Base-by-base conservation (phyloP, 768 basidiomycete species). In the Pleurotus tuoliensis region DNA sequence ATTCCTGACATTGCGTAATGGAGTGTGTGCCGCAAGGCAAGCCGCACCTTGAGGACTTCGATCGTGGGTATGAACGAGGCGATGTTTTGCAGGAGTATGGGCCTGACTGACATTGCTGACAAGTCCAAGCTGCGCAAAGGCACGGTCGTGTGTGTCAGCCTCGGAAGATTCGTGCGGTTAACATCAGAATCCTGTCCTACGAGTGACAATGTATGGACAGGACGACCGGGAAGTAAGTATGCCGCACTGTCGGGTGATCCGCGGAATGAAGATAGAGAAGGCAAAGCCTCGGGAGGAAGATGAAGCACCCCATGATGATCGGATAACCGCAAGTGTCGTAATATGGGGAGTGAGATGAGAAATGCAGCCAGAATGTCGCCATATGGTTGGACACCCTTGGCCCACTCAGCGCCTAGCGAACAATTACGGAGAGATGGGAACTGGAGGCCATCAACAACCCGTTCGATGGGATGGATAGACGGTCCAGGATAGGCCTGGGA, bases 1-100 rank as follows among this genome's bases (percentile, higher is more conserved):
- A 86, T 83, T 50, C 84, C 86, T 20, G 81, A 79, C 57, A 86
- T 74, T 20, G 83, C 75, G 63, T 80, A 83, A 61, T 86, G 85
- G 25, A 87, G 74, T 6, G 85, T 86, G 63, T 87, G 84, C 38
- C 85, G 72, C 34, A 87, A 71, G 16, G 86, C 84, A 45, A 86
- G 78, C 61, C 76, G 76, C 40, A 87, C 74, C 56, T 76, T 76
- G 63, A 87, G 72, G 41, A 67, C 71, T 64, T 82, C 76, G 44
- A 88, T 65, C 47, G 72, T 71, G 47, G 75, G 70, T 47, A 87
- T 72, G 65, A 79, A 73, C 15, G 69, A 71, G 46, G 84, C 80
- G 63, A 86, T 69, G 64, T 80, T 81, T 56, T 81, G 76, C 52
- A 87, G 72, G 41, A 84, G 75, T 55, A 73, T 67, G 30, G 82